Evolutionary conservation across 139 green algal genomes (phyloP).

Genomic region (Chlamydomonas eustigma): DNA sequence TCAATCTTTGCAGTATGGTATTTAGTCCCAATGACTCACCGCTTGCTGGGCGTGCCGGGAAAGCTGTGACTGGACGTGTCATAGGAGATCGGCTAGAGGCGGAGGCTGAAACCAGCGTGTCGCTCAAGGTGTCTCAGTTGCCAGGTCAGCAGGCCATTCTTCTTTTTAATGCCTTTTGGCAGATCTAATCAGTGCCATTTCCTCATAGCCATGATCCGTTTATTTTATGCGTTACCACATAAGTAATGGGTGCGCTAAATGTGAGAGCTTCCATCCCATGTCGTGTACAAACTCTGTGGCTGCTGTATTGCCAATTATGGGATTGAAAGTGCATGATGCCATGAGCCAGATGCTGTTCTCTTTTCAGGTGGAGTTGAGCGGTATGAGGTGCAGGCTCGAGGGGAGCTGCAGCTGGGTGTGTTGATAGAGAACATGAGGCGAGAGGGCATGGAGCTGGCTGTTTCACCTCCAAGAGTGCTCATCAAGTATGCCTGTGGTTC

Average conservation of each 20-base stretch:
- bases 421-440: constrained; percentile 86
- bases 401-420: constrained; percentile 88
- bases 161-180: constrained; percentile 21
- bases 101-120: constrained; percentile 83
- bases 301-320: too few relatives aligned
- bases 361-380: constrained; percentile 28
- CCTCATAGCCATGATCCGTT: too few relatives aligned
- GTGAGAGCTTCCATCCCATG: too few relatives aligned
- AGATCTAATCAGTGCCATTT: too few relatives aligned
- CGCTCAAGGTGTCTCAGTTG: constrained; percentile 39
- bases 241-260: too few relatives aligned
- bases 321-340: too few relatives aligned
- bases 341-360: too few relatives aligned
- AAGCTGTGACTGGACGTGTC: constrained; percentile 70
- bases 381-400: constrained; percentile 80
- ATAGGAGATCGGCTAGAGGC: constrained; percentile 73
- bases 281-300: too few relatives aligned
- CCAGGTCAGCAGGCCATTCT: constrained; percentile 13
- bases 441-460: constrained; percentile 81
- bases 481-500: not conserved
- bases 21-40: constrained; percentile 85
- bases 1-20: constrained; percentile 62
- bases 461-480: constrained; percentile 63
- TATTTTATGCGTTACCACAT: too few relatives aligned
- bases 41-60: constrained; percentile 63